These are phyloP conservation scores for Pythium rishiriense DNA, from an alignment of 352 stramenopile species.

Conservation along the genomic window DNA sequence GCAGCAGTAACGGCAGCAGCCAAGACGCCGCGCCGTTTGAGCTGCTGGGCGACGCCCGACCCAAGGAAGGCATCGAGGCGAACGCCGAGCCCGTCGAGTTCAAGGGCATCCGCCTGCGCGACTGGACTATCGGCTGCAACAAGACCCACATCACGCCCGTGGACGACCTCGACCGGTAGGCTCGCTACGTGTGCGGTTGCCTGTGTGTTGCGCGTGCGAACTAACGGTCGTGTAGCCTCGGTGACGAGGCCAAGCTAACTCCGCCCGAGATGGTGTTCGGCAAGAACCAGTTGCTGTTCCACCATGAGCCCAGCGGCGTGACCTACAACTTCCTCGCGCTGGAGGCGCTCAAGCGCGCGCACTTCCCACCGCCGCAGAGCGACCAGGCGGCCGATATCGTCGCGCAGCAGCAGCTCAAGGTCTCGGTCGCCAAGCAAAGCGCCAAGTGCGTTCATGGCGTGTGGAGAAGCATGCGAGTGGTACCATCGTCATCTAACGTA, in stretches of 20 bases:
- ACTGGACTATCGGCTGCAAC: constrained; percentile 74
- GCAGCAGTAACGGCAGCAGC: constrained; percentile 12
- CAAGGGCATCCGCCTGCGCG: constrained; percentile 61
- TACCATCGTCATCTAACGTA: neutral
- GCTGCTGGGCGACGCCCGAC: constrained; percentile 52
- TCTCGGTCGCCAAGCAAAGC: constrained; percentile 78
- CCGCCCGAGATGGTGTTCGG: constrained; percentile 88
- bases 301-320: constrained; percentile 66
- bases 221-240: constrained; percentile 37
- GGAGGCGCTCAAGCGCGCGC: constrained; percentile 71
- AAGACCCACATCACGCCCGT: constrained; percentile 85
- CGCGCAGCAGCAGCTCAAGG: constrained; percentile 77
- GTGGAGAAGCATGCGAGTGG: neutral
- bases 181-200: neutral
- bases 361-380: constrained; percentile 48
- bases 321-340: constrained; percentile 79
- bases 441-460: constrained; percentile 47
- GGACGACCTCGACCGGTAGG: constrained; percentile 64
- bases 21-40: constrained; percentile 25
- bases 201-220: neutral
- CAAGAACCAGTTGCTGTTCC: constrained; percentile 77
- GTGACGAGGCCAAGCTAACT: constrained; percentile 63
- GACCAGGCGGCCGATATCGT: constrained; percentile 51
- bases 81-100: constrained; percentile 63
- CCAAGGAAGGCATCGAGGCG: constrained; percentile 38